Conservation (phyloP, 768 basidiomycete species). For the Rhodotorula taiwanensis region DNA sequence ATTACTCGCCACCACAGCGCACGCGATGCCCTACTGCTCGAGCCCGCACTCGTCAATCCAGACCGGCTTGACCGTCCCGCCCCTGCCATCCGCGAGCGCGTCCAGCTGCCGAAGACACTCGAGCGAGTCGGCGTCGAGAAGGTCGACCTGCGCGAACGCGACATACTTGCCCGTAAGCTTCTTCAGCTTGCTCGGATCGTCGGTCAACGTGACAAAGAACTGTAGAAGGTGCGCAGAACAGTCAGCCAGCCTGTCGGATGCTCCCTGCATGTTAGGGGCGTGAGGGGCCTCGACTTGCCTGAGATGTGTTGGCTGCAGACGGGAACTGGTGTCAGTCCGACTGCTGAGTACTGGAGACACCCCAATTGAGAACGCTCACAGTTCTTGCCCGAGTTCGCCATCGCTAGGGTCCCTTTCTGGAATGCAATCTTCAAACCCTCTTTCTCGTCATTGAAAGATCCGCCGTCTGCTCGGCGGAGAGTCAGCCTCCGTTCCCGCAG, state of each 20-base stretch:
- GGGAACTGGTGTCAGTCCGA: neutral
- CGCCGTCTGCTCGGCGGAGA: conserved; percentile 44
- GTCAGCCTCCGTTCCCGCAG: neutral
- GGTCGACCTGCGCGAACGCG: conserved; percentile 48
- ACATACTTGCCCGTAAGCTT: conserved; percentile 54
- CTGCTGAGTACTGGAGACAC: too few relatives aligned
- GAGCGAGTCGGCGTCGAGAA: conserved; percentile 39
- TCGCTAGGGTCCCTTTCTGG: conserved; percentile 50
- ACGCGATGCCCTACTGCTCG: neutral
- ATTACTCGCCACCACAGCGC: neutral
- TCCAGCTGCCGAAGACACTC: conserved; percentile 46
- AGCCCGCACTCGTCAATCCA: conserved; percentile 50
- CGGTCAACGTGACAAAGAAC: conserved; percentile 53
- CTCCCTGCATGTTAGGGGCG: neutral
- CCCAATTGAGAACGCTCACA: conserved; percentile 41
- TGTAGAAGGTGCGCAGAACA: too few relatives aligned
- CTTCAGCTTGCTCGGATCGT: conserved; percentile 47
- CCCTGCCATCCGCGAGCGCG: conserved; percentile 46
- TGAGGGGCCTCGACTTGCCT: conserved; percentile 14
- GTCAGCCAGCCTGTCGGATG: too few relatives aligned
- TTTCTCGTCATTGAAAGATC: conserved; percentile 54
- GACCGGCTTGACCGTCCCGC: conserved; percentile 44
- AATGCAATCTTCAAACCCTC: conserved; percentile 50
- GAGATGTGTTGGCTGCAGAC: conserved; percentile 32
- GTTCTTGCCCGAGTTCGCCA: conserved; percentile 54